phyloP scores from a whole-genome alignment of 257 asterid species.

The Ophiorrhiza pumila region DNA sequence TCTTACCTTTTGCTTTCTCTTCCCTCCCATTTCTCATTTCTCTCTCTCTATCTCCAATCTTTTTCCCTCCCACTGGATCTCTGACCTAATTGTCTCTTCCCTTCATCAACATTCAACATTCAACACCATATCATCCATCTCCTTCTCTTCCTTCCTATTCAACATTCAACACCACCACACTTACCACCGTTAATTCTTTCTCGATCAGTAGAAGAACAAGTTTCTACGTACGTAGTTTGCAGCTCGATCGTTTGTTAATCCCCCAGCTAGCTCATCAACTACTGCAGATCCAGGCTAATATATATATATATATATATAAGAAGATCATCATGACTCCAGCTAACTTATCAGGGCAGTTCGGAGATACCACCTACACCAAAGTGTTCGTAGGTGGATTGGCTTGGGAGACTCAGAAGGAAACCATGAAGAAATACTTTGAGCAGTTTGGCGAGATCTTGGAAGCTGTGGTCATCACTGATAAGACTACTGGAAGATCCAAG shows the following conservation, averaged over 20 bases:
- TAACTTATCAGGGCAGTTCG: constrained; percentile 55
- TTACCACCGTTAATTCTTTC: too few relatives aligned
- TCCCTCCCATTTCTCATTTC: constrained; percentile 35
- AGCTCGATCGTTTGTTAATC: too few relatives aligned
- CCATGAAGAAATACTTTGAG: constrained; percentile 87
- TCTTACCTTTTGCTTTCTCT: constrained; percentile 26
- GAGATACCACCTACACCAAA: constrained; percentile 90
- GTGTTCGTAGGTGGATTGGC: constrained; percentile 97
- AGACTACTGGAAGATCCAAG: constrained; percentile 90
- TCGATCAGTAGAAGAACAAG: too few relatives aligned
- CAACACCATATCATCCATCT: constrained; percentile 1
- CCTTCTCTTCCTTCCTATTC: constrained; percentile 1
- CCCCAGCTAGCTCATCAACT: too few relatives aligned
- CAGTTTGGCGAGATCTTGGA: constrained; percentile 96
- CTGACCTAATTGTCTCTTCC: constrained; percentile 58
- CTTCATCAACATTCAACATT: constrained; percentile 11
- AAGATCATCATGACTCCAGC: constrained; percentile 51
- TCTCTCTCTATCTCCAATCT: constrained; percentile 13
- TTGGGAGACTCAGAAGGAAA: constrained; percentile 99
- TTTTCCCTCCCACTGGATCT: constrained; percentile 24
- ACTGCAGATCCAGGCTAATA: constrained; percentile 13
- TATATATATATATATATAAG: too few relatives aligned
- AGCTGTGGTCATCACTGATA: constrained; percentile 94
- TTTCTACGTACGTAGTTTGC: too few relatives aligned
- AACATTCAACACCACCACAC: not conserved